A percentile compares a stretch with the other conserved stretches of the same genome.
These are phyloP conservation scores for Verticillium isaacii DNA, from an alignment of 2,329 filamentous ascomycete species.

Conservation along the genomic window DNA sequence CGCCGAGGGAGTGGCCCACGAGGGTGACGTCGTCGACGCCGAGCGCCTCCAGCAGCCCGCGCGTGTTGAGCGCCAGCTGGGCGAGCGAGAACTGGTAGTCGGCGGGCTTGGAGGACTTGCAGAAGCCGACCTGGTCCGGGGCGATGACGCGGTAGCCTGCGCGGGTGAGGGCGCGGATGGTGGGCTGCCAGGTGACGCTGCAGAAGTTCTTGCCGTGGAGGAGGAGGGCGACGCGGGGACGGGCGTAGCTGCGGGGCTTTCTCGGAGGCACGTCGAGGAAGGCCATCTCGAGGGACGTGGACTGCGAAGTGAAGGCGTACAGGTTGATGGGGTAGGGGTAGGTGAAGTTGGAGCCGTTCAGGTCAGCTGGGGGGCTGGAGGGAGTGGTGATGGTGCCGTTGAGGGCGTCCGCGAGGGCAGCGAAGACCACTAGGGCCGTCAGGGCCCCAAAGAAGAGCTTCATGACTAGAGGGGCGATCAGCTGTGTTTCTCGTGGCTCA, in stretches of 20 bases:
- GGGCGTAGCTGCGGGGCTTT: conserved; percentile 6
- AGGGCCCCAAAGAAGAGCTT: conserved; percentile 10
- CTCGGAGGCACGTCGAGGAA: conserved; percentile 46
- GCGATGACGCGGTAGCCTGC: conserved; percentile 47
- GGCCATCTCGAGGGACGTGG: conserved; percentile 45
- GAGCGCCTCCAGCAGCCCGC: conserved; percentile 38
- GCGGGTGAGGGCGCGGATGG: conserved; percentile 33
- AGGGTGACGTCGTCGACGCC: conserved; percentile 71
- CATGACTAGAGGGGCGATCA: conserved; percentile 8
- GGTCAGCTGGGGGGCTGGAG: conserved; percentile 25
- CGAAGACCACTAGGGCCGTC: conserved; percentile 9
- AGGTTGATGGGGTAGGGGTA: conserved; percentile 47
- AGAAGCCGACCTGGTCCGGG: conserved; percentile 52
- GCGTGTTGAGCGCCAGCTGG: conserved; percentile 46
- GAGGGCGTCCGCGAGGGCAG: conserved; percentile 10
- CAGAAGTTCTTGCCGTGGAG: conserved; percentile 55
- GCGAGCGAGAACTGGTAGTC: conserved; percentile 48
- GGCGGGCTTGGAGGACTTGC: conserved; percentile 48
- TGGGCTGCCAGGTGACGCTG: conserved; percentile 45
- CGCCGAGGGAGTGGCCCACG: conserved; percentile 87
- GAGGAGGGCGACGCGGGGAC: conserved; percentile 38
- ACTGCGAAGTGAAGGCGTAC: conserved; percentile 42
- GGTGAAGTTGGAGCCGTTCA: conserved; percentile 46
- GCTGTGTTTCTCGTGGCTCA: neutral
- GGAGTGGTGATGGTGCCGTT: conserved; percentile 24